Conservation (phyloP, 2,329 filamentous ascomycete species). For the Alternaria burnsii region DNA sequence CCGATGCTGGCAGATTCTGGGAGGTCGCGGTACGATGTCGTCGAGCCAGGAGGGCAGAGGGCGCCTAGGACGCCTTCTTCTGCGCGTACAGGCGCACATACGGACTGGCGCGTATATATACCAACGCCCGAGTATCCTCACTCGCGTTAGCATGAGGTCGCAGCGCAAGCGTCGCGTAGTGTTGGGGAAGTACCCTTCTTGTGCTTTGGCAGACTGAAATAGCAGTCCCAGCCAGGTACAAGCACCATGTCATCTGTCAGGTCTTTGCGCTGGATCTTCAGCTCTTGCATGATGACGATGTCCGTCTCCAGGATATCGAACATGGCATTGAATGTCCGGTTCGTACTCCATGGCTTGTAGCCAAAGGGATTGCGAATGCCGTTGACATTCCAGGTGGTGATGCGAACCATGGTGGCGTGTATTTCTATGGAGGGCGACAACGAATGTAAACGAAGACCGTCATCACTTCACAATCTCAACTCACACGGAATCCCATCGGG, state of each 20-base stretch:
- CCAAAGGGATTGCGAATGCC: constrained; percentile 64
- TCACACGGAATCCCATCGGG: background rate
- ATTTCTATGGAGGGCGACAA: constrained; percentile 15
- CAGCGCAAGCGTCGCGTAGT: background rate
- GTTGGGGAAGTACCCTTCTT: constrained; percentile 76
- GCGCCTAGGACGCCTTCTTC: constrained; percentile 94
- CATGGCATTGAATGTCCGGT: constrained; percentile 70
- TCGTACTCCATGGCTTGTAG: constrained; percentile 61
- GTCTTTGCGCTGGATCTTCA: constrained; percentile 94
- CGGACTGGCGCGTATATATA: constrained; percentile 89
- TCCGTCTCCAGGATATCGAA: constrained; percentile 93
- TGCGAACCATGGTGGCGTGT: constrained; percentile 67
- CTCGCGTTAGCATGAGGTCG: constrained; percentile 20
- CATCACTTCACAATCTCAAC: constrained; percentile 10
- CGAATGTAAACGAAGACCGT: constrained; percentile 11
- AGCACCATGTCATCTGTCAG: constrained; percentile 95
- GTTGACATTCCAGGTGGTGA: constrained; percentile 70
- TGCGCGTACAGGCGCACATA: constrained; percentile 84
- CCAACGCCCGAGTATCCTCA: constrained; percentile 93
- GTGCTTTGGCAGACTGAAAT: constrained; percentile 89
- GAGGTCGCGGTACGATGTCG: constrained; percentile 76
- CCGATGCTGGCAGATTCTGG: constrained; percentile 80
- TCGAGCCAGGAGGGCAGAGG: constrained; percentile 75
- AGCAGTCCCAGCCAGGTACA: constrained; percentile 94
- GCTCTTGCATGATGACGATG: constrained; percentile 93